Percentiles rank a stretch among this genome's conserved stretches.
These are phyloP conservation scores for Phalaenopsis hybrid DNA, from an alignment of 116 monocot genomes.

Conservation along the genomic window DNA sequence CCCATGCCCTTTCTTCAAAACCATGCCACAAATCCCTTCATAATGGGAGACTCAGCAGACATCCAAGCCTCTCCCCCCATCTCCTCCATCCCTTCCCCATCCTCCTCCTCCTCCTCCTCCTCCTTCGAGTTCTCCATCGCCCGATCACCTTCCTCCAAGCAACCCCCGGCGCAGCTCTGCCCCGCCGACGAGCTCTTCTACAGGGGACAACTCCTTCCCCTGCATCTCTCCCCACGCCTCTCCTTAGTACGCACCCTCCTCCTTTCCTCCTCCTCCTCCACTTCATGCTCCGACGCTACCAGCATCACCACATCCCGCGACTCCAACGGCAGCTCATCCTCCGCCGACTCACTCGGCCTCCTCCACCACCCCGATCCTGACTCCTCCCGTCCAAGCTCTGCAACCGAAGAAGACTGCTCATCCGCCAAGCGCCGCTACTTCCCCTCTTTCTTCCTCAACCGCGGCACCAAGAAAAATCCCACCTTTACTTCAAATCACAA, in stretches of 20 bases:
- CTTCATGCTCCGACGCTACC: slow-evolving; percentile 51
- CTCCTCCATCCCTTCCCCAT: slow-evolving; percentile 10
- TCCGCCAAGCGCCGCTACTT: slow-evolving; percentile 34
- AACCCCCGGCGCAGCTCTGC: slow-evolving; percentile 28
- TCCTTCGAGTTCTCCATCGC: slow-evolving; percentile 80
- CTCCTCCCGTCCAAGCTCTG: slow-evolving; percentile 62
- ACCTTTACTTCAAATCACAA: not conserved
- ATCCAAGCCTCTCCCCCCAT: not conserved
- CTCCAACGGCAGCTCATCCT: slow-evolving; percentile 50
- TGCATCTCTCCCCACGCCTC: slow-evolving; percentile 76
- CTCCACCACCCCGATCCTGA: slow-evolving; percentile 26
- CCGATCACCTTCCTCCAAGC: slow-evolving; percentile 48
- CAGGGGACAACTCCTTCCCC: slow-evolving; percentile 90
- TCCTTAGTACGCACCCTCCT: slow-evolving; percentile 75
- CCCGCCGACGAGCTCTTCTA: slow-evolving; percentile 95
- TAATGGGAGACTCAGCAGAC: not conserved
- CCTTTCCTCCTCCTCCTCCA: slow-evolving; percentile 61
- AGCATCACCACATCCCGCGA: slow-evolving; percentile 31
- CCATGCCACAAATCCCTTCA: not conserved
- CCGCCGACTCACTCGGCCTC: slow-evolving; percentile 28
- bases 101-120: slow-evolving; percentile 30
- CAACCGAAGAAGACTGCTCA: slow-evolving; percentile 50
- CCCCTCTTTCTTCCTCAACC: slow-evolving; percentile 71
- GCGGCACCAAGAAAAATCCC: slow-evolving; percentile 50
- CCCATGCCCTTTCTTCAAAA: too few species aligned